Base-by-base conservation (phyloP, 495 filamentous ascomycete genomes). In the Talaromyces liani region DNA sequence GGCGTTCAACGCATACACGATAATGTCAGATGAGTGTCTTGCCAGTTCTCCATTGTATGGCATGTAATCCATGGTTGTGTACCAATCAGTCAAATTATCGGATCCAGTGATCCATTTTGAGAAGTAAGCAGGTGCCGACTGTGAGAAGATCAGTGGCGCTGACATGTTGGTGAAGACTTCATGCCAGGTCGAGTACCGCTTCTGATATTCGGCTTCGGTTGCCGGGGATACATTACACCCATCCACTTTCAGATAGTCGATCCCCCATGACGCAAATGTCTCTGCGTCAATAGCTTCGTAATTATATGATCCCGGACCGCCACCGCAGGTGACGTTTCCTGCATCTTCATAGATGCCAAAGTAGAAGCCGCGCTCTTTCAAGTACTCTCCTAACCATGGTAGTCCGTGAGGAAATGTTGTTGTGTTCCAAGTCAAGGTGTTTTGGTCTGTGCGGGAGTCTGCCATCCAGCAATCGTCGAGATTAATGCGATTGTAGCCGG, bases 391-490 rank as follows among this genome's bases (percentile, higher is more conserved):
- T 0, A 79, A 68, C 77, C 75, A 79, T 1, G 75, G 75, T 31
- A 79, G 64, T 7, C 77, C 77, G 12, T 72, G 66, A 0, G 77
- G 77, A 64, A 79, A 79, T 27, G 65, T 51, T 14, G 69, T 72
- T 9, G 66, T 63, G 36, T 79, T 71, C 74, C 75, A 77, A 51
- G 72, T 65, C 20, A 79, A 66, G 1, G 70, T 72, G 18, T 73
- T 73, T 41, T 75, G 65, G 3, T 66, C 59, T 1, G 69, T 64
- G 16, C 77, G 73, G 20, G 64, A 33, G 20, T 72, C 49, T 25
- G 63, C 62, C 70, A 75, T 72, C 77, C 77, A 79, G 69, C 77
- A 79, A 61, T 79, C 77, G 57, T 79, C 77, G 3, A 78, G 67
- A 41, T 77, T 78, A 58, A 79, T 70, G 25, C 75, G 70, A 58